These are phyloP conservation scores for Claviceps digitariae DNA, from an alignment of 2,329 filamentous ascomycete species.

Conservation along the genomic window DNA sequence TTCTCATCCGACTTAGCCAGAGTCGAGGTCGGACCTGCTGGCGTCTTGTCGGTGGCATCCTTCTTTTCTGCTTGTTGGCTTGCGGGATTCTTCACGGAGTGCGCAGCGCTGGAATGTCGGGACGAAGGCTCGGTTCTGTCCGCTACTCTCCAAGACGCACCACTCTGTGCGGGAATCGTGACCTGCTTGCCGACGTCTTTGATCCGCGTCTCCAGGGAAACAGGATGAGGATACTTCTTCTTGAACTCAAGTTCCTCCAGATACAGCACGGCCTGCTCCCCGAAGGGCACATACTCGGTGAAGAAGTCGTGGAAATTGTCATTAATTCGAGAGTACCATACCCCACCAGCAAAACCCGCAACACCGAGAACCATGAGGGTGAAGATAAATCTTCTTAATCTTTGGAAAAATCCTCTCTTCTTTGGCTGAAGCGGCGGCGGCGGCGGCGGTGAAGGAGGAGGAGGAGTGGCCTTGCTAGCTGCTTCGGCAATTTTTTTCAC, in stretches of 20 bases:
- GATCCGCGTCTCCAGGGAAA: constrained; percentile 29
- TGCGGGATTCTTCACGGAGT: constrained; percentile 16
- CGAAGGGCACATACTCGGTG: constrained; percentile 89
- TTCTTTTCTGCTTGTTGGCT: constrained; percentile 16
- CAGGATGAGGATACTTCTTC: constrained; percentile 56
- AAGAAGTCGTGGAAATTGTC: constrained; percentile 99
- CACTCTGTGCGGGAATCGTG: constrained; percentile 73
- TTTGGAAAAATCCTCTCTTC: constrained; percentile 55
- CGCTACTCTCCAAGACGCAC: constrained; percentile 66
- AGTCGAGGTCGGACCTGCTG: constrained; percentile 11
- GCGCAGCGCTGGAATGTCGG: constrained; percentile 47
- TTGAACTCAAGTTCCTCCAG: constrained; percentile 91
- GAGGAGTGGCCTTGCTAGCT: constrained; percentile 10
- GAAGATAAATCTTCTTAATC: constrained; percentile 64
- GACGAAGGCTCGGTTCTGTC: constrained; percentile 42
- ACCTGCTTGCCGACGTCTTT: constrained; percentile 55
- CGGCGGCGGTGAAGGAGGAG: constrained; percentile 15
- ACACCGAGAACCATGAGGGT: constrained; percentile 64
- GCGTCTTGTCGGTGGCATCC: constrained; percentile 17
- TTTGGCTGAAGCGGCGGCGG: constrained; percentile 23
- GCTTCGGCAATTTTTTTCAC: not conserved
- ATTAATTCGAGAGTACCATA: constrained; percentile 84
- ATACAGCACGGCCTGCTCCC: constrained; percentile 88
- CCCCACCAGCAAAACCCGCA: constrained; percentile 71
- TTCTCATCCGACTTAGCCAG: constrained; percentile 21